Percentiles rank a stretch among this genome's conserved stretches.
Conservation (phyloP, 495 filamentous ascomycete genomes). For the Rusavskia elegans region DNA sequence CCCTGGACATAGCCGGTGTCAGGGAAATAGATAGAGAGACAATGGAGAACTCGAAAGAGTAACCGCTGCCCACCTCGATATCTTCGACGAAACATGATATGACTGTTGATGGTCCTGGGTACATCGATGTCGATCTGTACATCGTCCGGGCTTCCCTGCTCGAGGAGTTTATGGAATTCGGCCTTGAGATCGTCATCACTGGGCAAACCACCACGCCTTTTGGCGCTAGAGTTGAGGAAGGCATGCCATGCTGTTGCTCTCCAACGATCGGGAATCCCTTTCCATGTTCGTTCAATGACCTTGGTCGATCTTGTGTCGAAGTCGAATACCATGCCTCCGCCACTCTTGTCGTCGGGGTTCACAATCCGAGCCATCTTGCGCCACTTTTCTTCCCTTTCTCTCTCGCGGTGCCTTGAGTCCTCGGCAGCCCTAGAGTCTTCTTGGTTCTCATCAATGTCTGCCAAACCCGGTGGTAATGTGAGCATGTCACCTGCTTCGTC, state of each 20-base stretch:
- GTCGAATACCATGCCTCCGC: constrained; percentile 77
- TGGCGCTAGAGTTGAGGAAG: constrained; percentile 77
- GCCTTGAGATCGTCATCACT: constrained; percentile 57
- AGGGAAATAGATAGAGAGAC: constrained; percentile 79
- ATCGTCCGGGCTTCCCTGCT: constrained; percentile 69
- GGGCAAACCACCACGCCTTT: constrained; percentile 37
- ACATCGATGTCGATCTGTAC: constrained; percentile 97
- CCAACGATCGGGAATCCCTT: constrained; percentile 96
- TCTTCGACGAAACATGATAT: constrained; percentile 92
- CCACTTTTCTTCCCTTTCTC: constrained; percentile 84
- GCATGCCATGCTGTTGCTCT: constrained; percentile 86
- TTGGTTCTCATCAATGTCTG: constrained; percentile 42
- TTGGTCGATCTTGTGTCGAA: constrained; percentile 78
- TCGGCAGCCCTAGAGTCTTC: constrained; percentile 40
- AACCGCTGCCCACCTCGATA: constrained; percentile 86
- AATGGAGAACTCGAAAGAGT: constrained; percentile 83
- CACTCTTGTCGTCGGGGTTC: constrained; percentile 28
- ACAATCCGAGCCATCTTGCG: constrained; percentile 78
- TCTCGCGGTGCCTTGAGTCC: constrained; percentile 61
- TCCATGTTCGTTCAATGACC: constrained; percentile 84
- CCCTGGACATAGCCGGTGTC: constrained; percentile 94
- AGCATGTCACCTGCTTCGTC: constrained; percentile 88
- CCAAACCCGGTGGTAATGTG: constrained; percentile 52
- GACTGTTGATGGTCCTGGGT: constrained; percentile 82
- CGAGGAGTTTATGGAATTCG: constrained; percentile 51